A percentile compares a stretch with the other conserved stretches of the same genome.
phyloP scores from a whole-genome alignment of 441 rosid genomes.

The Populus hybrid region DNA sequence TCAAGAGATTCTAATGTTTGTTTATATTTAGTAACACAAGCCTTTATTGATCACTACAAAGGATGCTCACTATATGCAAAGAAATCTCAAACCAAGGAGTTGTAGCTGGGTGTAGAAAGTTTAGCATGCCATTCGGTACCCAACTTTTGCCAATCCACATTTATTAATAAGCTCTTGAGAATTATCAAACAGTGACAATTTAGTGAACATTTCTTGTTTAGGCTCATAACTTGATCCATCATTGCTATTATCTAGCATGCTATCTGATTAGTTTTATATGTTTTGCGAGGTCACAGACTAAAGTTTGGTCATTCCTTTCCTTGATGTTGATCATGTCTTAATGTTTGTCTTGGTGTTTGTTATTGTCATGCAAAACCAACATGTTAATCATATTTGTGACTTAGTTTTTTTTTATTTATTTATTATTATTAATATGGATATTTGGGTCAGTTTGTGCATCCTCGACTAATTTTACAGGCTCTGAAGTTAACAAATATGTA shows the following conservation, averaged over 20 bases:
- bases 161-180: background rate
- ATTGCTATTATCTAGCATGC: background rate
- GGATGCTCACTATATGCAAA: background rate
- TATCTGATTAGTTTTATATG: constrained; percentile 11
- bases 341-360: too few species aligned
- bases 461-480: fast-evolving
- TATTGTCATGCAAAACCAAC: too few species aligned
- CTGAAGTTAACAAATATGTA: too few species aligned
- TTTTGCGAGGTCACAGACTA: constrained; percentile 8
- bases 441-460: too few species aligned
- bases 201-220: background rate
- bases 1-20: too few species aligned
- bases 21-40: background rate
- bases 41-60: background rate
- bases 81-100: background rate
- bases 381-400: too few species aligned
- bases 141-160: background rate
- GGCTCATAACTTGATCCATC: background rate
- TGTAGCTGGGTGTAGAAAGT: background rate
- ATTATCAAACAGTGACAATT: background rate
- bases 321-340: too few species aligned
- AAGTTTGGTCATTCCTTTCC: too few species aligned
- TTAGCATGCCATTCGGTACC: background rate
- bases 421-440: too few species aligned
- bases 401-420: too few species aligned